Evolutionary conservation across 169 alveolate species (phyloP).

Genomic region (Babesia bovis): DNA sequence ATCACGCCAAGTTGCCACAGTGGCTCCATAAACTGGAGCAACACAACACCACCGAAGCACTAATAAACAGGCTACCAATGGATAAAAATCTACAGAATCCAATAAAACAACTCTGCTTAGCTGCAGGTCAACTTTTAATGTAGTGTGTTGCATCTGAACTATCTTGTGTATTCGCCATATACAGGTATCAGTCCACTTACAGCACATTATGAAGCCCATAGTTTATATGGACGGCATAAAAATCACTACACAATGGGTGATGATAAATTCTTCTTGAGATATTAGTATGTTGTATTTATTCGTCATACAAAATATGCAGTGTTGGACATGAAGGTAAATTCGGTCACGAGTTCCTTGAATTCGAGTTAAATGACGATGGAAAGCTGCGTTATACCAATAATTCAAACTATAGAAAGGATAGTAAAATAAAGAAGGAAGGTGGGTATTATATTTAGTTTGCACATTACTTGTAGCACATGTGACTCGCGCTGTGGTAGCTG

Average conservation of each 20-base stretch:
- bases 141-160: conserved; percentile 4
- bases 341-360: conserved; percentile 98
- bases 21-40: conserved; percentile 26
- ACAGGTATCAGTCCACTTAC: too few relatives aligned
- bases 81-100: neutral
- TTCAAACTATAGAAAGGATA: conserved; percentile 92
- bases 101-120: neutral
- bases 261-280: conserved; percentile 60
- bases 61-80: conserved; percentile 18
- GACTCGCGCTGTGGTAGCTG: conserved; percentile 78
- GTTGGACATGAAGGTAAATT: conserved; percentile 84
- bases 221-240: too few relatives aligned
- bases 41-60: neutral
- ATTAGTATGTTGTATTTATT: conserved; percentile 49
- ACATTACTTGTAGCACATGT: conserved; percentile 71
- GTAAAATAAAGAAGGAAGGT: conserved; percentile 94
- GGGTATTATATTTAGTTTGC: neutral
- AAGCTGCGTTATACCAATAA: conserved; percentile 95
- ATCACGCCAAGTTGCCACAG: neutral
- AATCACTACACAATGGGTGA: conserved; percentile 41
- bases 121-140: conserved; percentile 9
- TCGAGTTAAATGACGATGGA: conserved; percentile 92
- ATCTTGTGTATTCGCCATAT: neutral
- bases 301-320: conserved; percentile 27
- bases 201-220: too few relatives aligned